These are phyloP conservation scores for Baorangia bicolor DNA, from an alignment of 768 basidiomycete genomes.

Conservation along the genomic window DNA sequence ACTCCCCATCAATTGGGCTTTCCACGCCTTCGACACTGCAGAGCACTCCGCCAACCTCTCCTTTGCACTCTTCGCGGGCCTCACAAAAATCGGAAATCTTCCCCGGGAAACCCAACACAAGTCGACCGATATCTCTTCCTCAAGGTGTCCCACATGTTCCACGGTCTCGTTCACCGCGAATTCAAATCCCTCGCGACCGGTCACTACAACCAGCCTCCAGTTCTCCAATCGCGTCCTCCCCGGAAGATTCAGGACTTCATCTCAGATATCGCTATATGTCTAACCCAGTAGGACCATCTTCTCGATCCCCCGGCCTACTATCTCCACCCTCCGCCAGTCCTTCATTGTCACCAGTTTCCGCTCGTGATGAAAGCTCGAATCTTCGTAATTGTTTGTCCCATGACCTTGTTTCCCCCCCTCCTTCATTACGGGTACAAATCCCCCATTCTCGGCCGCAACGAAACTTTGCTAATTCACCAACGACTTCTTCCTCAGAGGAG, in stretches of 20 bases:
- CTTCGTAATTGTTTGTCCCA: not conserved
- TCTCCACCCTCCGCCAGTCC: constrained; percentile 9
- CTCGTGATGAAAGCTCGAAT: not conserved
- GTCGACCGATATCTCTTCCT: constrained; percentile 4
- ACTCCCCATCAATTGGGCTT: not conserved
- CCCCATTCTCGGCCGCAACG: constrained; percentile 4
- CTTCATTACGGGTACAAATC: not conserved
- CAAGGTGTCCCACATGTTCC: not conserved
- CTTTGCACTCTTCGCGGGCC: not conserved
- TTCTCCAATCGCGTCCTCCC: constrained; percentile 18
- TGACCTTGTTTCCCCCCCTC: not conserved
- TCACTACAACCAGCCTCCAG: not conserved
- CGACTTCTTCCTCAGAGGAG: constrained; percentile 9
- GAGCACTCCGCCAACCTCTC: not conserved
- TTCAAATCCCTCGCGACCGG: constrained; percentile 16
- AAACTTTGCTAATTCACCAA: not conserved
- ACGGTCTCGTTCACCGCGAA: not conserved
- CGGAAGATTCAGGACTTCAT: constrained; percentile 14
- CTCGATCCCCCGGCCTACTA: not conserved
- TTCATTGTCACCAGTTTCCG: not conserved
- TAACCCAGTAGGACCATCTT: not conserved
- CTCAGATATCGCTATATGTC: constrained; percentile 8
- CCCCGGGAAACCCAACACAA: not conserved
- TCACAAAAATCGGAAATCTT: not conserved
- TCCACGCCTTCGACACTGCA: not conserved